Base-by-base conservation (phyloP, 2,329 filamentous ascomycete species). In the Dactylonectria estremocensis region DNA sequence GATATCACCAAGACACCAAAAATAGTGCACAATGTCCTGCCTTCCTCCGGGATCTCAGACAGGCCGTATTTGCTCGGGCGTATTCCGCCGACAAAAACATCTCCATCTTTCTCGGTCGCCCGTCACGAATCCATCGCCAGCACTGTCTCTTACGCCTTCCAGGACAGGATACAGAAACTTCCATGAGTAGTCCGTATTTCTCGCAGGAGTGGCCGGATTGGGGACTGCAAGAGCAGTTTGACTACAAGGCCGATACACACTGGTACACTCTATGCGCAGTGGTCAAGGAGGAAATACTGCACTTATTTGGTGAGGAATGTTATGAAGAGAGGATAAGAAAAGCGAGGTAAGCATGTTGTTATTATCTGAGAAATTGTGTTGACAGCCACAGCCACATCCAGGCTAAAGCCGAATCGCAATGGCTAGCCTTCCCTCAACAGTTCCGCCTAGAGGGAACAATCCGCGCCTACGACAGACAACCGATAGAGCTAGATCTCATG, bases 41-140 rank as follows among this genome's bases (percentile, higher is more conserved):
- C 1, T 85, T 84, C n/a, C 72, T 86, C 1, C 74, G 72, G 0
- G 77, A 84, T 52, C 77, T 85, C 59, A 77, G 83, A 24, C 77
- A 78, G 61, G 74, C 76, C 2, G 80, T 80, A 6, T 85, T 86
- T 65, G 81, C 80, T 5, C 77, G 80, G 2, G 78, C 79, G 6
- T 87, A 85, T 61, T 82, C 81, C 7, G 81, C 80, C 5, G 85
- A 87, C 63, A 87, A 86, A 63, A 83, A 80, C 46, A 74, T 86
- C 8, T 81, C 84, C 1, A 82, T 85, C 1, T 87, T 87, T 59
- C 80, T 86, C n/a, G 85, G 85, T 4, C 79, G 85, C 2, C 85
- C 85, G 4, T 83, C 84, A 3, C 78, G 84, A 2, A 81, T 87
- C 45, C 79, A 79, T n/a, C 77, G 80, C 43, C 78, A 80, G 45